Evolutionary conservation across 108 stramenopile genomes (phyloP), one percentile per base, ranked within the genome.

Genomic region (Nitzschia sp.): DNA sequence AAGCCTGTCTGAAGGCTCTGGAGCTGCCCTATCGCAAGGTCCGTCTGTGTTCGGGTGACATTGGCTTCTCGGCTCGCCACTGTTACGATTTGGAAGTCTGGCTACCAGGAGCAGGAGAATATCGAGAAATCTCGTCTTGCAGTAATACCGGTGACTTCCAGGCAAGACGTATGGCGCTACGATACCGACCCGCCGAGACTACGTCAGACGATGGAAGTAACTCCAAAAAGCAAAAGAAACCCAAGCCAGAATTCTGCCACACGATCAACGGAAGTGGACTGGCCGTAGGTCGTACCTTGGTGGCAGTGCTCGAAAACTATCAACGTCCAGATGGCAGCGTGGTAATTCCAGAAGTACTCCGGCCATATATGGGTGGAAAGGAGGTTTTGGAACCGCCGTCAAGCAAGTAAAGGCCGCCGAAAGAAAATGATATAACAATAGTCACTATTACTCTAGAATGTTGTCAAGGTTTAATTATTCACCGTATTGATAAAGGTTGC

Each of bases 31-130:
- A 93, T 68, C 88, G 97, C 23, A 97, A 87, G 70, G 88, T 99
- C 35, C 72, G 88, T n/a, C 77, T 99, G 69, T 98, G 97, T 78
- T 83, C 89, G 0, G 97, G 96, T 23, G 99, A 99, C 68, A 88
- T 98, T 45, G 98, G 99, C 1, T 97, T 98, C 63, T 68, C 88
- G 33, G 99, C 99, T 0, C 74, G 88, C 6, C 86, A 92, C 32
- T 98, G 98, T 70, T 98, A 97, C 71, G 99, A 99, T 82, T 78
- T 99, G 71, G 98, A 99, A 64, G 99, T 97, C 0, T 99, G 97
- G 96, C 82, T 99, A 66, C 97, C 99, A 2, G 95, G 92, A n/a
- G 88, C 85, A 8, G 70, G 75, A 23, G 93, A 92, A 62, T 99
- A 79, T 74, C 89, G 97, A 18, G 99, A 99, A 79, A 96, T 99